Evolutionary conservation across 345 rosid species (phyloP), one percentile per base, ranked within the genome.

Genomic region (Corchorus capsularis): DNA sequence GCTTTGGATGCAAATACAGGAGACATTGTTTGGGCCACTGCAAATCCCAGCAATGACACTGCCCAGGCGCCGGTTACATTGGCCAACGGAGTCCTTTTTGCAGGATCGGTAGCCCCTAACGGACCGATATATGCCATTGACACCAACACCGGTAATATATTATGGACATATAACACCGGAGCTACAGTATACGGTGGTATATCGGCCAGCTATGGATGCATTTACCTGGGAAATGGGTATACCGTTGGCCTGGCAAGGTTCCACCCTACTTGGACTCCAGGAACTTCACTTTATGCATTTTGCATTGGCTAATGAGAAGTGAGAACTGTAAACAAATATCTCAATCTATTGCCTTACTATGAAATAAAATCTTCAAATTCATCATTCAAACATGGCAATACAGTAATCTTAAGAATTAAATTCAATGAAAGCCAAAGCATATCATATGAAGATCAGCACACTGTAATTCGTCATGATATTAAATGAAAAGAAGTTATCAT

Each of bases 101-200:
- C 89, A 0, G 82, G 88, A 10, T 87, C 89, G 20, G 81, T 78
- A 73, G 80, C 86, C 22, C 22, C 88, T 2, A 73, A 82, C 8
- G 90, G 89, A 8, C 90, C 86, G 16, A 37, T 83, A 34, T 81
- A 86, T 32, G 89, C 85, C 11, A 79, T 81, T 62, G 84, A 89
- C 53, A 79, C 85, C 32, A 74, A 47, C 37, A 80, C 72, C 4
- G 87, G 85, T 15, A 81, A 75, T 1, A 71, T 86, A 32, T 22
- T 80, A 6, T 89, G 86, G 89, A 80, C 87, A 1, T 53, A 79
- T 37, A 52, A 82, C 55, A 79, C 87, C 4, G 86, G 88, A 8
- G 86, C 92, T 9, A 85, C 87, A 0, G 79, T 83, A 1, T 82
- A 83, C 5, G 87, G 87, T 0, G 83, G 92, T 3, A 49, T 75